Base-by-base conservation (phyloP, 257 asterid species). In the Solanum etuberosum region DNA sequence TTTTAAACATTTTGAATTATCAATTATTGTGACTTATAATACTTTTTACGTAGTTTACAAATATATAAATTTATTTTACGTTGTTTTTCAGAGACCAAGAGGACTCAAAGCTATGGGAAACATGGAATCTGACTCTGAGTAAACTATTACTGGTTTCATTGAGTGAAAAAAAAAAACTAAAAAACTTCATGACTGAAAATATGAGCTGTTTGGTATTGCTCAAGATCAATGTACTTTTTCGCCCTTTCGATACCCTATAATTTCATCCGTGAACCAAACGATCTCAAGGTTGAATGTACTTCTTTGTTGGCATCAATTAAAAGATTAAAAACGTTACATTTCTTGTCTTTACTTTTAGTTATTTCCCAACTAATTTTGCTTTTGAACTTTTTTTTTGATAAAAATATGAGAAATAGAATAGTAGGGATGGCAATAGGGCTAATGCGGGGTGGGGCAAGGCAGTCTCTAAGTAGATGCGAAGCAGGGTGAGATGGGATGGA, bases 41-140 rank as follows among this genome's bases (percentile, higher is more conserved):
- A 13, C 0, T 46, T 43, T 43, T 13, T 43, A 43, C 6, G 4
- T 43, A 43, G 2, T 43, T 46, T 13, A 14, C 2, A 13, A 13
- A 46, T 46, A 4, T 7, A 48, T 48, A 14, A 72, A 34, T 11
- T 34, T 72, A 34, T 73, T 73, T 35, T 46, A 37, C 23, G 9
- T 80, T 31, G 9, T 82, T 21, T 43, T 88, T 86, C 87, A 92
- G 94, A 92, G 94, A 88, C 91, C 91, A 51, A 90, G 94, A 89
- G 94, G 94, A 74, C 89, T 92, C 23, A 91, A 90, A 90, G 91
- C 93, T 9, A 92, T 91, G 94, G 92, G 94, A 48, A 91, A 88
- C 88, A 80, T 90, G 89, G 94, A 92, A 16, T 92, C 94, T 12
- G 93, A 91, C n/a, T 91, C 94, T 1, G 94, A 92, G 90, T 90